Evolutionary conservation across 2,329 filamentous ascomycete species (phyloP).

Genomic region (Didymella glomerata): DNA sequence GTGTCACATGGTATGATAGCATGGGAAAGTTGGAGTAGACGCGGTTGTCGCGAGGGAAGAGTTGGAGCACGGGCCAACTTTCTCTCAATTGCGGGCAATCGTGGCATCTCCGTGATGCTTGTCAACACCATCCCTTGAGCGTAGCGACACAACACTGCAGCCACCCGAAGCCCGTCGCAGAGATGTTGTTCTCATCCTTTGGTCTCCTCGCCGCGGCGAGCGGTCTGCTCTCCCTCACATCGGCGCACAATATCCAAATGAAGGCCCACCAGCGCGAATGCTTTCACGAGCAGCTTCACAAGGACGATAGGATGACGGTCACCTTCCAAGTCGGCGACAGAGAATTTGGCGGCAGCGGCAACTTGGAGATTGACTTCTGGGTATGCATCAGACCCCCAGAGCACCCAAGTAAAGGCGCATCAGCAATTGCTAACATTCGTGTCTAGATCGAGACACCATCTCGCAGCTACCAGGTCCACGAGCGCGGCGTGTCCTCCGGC

Average conservation of each 20-base stretch:
- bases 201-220: conserved; percentile 57
- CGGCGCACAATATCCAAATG: conserved; percentile 95
- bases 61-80: neutral
- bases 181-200: conserved; percentile 50
- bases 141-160: conserved; percentile 26
- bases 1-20: neutral
- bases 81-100: conserved; percentile 33
- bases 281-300: conserved; percentile 93
- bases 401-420: too few relatives aligned
- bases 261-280: conserved; percentile 93
- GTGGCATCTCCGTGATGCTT: conserved; percentile 41
- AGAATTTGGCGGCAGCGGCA: conserved; percentile 93
- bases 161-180: conserved; percentile 24
- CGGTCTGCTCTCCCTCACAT: conserved; percentile 68
- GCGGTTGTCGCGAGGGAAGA: neutral
- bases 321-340: conserved; percentile 98
- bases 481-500: conserved; percentile 84
- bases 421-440: conserved; percentile 19
- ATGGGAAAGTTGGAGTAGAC: too few relatives aligned
- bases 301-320: conserved; percentile 97
- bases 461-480: conserved; percentile 78
- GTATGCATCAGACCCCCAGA: conserved; percentile 60
- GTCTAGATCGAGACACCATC: conserved; percentile 78
- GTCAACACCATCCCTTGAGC: conserved; percentile 11
- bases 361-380: conserved; percentile 98